Evolutionary conservation across 805 yeast species (phyloP).

Genomic region (Schizosaccharomyces lindneri): DNA sequence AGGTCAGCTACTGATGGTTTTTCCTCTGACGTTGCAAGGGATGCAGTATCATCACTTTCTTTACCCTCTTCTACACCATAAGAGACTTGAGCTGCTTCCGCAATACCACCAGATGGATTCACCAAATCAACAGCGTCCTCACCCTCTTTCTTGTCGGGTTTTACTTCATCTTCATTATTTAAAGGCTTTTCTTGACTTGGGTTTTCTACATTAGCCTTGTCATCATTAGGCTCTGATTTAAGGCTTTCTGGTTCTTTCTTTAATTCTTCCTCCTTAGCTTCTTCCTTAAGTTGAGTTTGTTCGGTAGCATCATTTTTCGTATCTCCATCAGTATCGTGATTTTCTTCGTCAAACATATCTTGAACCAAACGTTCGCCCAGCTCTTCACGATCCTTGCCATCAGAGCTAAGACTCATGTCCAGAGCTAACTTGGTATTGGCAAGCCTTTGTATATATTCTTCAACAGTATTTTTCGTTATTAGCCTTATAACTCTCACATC

Average conservation of each 20-base stretch:
- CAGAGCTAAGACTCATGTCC: slow-evolving; percentile 24
- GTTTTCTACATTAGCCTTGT: neutral
- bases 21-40: no score
- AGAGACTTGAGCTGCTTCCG: no score
- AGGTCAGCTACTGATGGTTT: no score
- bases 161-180: neutral
- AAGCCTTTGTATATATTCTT: slow-evolving; percentile 36
- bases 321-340: neutral
- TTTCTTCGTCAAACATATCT: neutral
- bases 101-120: no score
- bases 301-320: neutral
- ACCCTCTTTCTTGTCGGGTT: no score
- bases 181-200: neutral
- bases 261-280: neutral
- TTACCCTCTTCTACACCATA: no score
- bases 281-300: neutral
- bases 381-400: neutral
- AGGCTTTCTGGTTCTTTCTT: neutral
- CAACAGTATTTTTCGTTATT: slow-evolving; percentile 52
- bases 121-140: no score
- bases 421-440: slow-evolving; percentile 80
- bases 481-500: slow-evolving; percentile 60
- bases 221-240: neutral
- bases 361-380: neutral
- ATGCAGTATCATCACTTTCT: no score